Evolutionary conservation across 306 rosid genomes (phyloP).

Genomic region (Fagus sylvatica): DNA sequence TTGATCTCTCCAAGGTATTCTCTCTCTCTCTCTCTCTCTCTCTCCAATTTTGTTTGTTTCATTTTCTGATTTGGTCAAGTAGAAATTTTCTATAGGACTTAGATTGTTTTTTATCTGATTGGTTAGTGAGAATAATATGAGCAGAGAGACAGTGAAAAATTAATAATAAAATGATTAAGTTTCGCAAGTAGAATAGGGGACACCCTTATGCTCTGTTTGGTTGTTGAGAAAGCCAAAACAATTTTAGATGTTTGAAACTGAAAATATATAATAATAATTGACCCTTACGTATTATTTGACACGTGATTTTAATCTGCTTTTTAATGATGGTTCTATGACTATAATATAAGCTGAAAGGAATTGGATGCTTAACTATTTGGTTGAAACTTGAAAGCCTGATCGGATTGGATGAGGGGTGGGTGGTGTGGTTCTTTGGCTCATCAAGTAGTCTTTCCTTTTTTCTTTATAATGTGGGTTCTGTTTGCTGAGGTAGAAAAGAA

Average conservation of each 20-base stretch:
- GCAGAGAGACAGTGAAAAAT: background rate
- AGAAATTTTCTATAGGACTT: too few species aligned
- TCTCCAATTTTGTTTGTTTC: too few species aligned
- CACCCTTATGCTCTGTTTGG: background rate
- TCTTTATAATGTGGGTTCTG: conserved; percentile 3
- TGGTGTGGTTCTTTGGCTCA: conserved; percentile 19
- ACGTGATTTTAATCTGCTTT: background rate
- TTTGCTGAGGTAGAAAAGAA: conserved; percentile 12
- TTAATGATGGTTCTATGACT: background rate
- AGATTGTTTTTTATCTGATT: conserved; percentile 9
- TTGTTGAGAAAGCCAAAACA: background rate
- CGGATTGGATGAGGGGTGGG: conserved; percentile 1
- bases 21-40: too few species aligned
- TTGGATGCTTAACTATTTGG: conserved; percentile 13
- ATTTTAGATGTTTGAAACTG: too few species aligned
- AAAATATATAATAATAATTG: background rate
- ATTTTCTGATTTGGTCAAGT: too few species aligned
- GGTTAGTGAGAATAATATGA: conserved; percentile 22
- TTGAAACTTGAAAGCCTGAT: conserved; percentile 5
- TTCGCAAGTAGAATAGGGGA: too few species aligned
- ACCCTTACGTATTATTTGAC: background rate
- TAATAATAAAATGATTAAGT: too few species aligned
- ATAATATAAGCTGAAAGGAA: background rate
- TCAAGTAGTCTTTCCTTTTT: too few species aligned
- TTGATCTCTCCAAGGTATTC: too few species aligned